These are phyloP conservation scores for Penicillium cinerascens DNA, from an alignment of 495 filamentous ascomycete genomes.

Conservation along the genomic window DNA sequence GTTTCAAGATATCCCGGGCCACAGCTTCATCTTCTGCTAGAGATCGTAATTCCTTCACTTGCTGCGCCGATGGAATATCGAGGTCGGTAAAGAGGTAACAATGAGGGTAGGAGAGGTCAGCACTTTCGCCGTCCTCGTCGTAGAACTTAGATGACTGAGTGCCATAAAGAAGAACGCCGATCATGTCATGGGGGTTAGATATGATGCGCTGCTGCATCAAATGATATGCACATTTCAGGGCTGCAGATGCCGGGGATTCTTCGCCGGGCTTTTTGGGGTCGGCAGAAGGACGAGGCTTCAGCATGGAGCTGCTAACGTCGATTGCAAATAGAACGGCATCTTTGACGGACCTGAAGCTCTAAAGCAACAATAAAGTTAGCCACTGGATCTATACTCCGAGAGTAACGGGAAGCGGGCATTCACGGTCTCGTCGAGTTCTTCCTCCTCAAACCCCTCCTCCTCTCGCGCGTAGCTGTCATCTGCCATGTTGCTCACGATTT, in stretches of 20 bases:
- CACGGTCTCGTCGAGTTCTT: constrained; percentile 70
- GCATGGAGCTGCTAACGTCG: constrained; percentile 89
- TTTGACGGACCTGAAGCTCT: constrained; percentile 90
- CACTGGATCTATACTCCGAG: constrained; percentile 3
- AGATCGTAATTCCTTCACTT: constrained; percentile 74
- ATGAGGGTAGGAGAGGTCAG: constrained; percentile 72
- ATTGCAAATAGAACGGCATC: constrained; percentile 97
- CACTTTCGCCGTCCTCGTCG: constrained; percentile 59
- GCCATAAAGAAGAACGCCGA: constrained; percentile 92
- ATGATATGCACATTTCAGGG: constrained; percentile 89
- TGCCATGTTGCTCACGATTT: constrained; percentile 31
- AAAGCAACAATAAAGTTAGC: not conserved
- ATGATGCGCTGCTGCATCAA: constrained; percentile 99
- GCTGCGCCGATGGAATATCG: constrained; percentile 78
- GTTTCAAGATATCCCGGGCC: constrained; percentile 57
- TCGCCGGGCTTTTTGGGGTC: constrained; percentile 68
- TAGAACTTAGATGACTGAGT: constrained; percentile 83
- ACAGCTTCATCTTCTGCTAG: constrained; percentile 75
- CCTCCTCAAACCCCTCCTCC: constrained; percentile 59
- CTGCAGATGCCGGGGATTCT: constrained; percentile 71
- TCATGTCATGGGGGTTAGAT: constrained; percentile 94
- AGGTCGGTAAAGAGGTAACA: constrained; percentile 92
- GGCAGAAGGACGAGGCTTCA: constrained; percentile 58
- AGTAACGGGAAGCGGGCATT: constrained; percentile 14
- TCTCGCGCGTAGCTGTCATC: constrained; percentile 40